Evolutionary conservation across 495 filamentous ascomycete genomes (phyloP).

Genomic region (Penicillium goetzii): DNA sequence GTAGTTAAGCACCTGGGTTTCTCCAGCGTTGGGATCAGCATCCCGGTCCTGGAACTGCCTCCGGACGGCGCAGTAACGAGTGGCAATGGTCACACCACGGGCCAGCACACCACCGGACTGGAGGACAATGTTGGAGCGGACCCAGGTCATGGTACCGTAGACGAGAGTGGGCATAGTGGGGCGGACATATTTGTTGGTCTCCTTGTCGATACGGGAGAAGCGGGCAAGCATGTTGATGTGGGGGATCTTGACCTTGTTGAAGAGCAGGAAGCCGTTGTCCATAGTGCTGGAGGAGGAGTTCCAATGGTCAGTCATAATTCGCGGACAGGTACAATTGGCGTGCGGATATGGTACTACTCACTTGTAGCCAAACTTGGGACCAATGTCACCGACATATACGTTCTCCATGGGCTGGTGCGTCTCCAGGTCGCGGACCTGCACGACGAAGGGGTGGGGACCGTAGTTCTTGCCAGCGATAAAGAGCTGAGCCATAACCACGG

Average conservation of each 20-base stretch:
- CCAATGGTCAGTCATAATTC: slow-evolving; percentile 1
- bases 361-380: slow-evolving; percentile 73
- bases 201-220: slow-evolving; percentile 63
- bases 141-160: slow-evolving; percentile 74
- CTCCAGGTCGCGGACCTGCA: slow-evolving; percentile 70
- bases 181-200: slow-evolving; percentile 63
- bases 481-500: slow-evolving; percentile 74
- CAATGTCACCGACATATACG: slow-evolving; percentile 73
- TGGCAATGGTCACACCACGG: slow-evolving; percentile 74
- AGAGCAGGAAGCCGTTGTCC: slow-evolving; percentile 76
- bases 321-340: background rate
- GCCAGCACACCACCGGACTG: slow-evolving; percentile 69
- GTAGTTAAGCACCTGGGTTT: slow-evolving; percentile 75
- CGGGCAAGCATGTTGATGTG: slow-evolving; percentile 70
- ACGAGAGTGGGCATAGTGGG: slow-evolving; percentile 66
- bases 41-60: slow-evolving; percentile 74
- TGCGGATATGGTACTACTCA: slow-evolving; percentile 23
- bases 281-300: slow-evolving; percentile 53
- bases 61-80: slow-evolving; percentile 68
- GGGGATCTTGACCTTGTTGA: slow-evolving; percentile 71
- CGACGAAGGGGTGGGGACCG: slow-evolving; percentile 76
- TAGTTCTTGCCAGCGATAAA: slow-evolving; percentile 63
- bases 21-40: slow-evolving; percentile 55
- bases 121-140: slow-evolving; percentile 72
- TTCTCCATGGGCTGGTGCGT: slow-evolving; percentile 73